Evolutionary conservation across 371 early-diverging fungal genomes (phyloP).

Genomic region (Mortierella polycephala): DNA sequence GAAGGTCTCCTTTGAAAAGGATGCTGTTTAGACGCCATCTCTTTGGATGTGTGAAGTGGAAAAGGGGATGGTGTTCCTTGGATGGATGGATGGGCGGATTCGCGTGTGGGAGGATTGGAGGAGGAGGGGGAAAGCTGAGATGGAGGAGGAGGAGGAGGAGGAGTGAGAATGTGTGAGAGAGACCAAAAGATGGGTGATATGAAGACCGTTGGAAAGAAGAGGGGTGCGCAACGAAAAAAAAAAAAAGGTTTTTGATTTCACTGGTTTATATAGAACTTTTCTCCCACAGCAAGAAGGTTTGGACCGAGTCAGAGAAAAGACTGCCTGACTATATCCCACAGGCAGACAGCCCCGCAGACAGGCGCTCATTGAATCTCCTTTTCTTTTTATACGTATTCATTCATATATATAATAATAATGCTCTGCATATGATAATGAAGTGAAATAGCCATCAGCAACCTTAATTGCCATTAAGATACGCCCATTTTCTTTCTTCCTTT

Average conservation of each 20-base stretch:
- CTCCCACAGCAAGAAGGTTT: too few species aligned
- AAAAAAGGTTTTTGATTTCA: neutral
- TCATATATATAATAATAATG: too few species aligned
- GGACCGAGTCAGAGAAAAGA: too few species aligned
- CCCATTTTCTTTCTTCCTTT: too few species aligned
- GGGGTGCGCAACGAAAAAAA: neutral
- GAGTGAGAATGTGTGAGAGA: neutral
- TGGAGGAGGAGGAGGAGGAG: neutral
- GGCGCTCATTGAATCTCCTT: too few species aligned
- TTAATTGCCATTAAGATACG: too few species aligned
- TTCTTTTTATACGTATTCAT: too few species aligned
- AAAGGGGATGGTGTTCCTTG: neutral
- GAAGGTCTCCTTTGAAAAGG: conserved; percentile 15
- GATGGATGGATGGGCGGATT: neutral
- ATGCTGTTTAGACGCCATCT: conserved; percentile 3
- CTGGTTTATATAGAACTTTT: too few species aligned
- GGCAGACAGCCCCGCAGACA: too few species aligned
- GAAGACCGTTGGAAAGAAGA: neutral
- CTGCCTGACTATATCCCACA: too few species aligned
- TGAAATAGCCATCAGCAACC: too few species aligned
- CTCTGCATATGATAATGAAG: too few species aligned
- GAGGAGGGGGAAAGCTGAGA: neutral
- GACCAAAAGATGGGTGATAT: neutral
- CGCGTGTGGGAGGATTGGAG: neutral
- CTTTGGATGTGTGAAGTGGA: neutral